phyloP scores from a whole-genome alignment of 208 protist species.

The Acanthamoeba healyi region DNA sequence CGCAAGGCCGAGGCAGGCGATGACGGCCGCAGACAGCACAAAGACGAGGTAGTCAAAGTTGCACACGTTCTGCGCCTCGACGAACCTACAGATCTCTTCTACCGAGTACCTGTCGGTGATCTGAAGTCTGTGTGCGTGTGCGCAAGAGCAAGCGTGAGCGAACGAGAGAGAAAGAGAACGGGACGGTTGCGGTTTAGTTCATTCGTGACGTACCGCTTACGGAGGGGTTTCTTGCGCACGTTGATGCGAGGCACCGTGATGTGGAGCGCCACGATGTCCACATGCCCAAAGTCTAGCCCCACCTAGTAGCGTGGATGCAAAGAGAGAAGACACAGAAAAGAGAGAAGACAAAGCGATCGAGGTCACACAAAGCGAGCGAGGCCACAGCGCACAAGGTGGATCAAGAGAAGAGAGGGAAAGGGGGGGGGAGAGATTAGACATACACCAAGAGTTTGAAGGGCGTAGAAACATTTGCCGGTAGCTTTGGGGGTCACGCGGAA shows the following conservation, averaged over 20 bases:
- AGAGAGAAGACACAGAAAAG: neutral
- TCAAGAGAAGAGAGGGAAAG: too few species aligned
- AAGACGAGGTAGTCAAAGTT: constrained; percentile 71
- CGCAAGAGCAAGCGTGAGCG: too few species aligned
- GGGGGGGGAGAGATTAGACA: neutral
- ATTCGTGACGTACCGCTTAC: neutral
- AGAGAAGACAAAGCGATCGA: neutral
- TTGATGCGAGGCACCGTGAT: constrained; percentile 27
- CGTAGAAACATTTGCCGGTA: neutral
- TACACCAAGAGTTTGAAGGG: constrained; percentile 20
- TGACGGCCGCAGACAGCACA: constrained; percentile 40
- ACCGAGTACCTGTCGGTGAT: constrained; percentile 1
- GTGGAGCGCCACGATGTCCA: constrained; percentile 59
- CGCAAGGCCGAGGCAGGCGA: constrained; percentile 50
- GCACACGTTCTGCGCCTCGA: constrained; percentile 26
- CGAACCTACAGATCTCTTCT: neutral
- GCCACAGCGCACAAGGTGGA: too few species aligned
- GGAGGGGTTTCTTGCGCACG: constrained; percentile 7
- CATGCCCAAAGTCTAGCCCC: constrained; percentile 4
- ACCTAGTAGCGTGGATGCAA: neutral
- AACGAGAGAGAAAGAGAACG: too few species aligned
- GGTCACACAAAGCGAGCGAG: too few species aligned
- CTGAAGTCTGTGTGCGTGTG: neutral
- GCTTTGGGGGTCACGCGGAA: constrained; percentile 36
- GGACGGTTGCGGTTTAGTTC: too few species aligned